Conservation (phyloP, 2,329 filamentous ascomycete species). For the Penicillium sp. region DNA sequence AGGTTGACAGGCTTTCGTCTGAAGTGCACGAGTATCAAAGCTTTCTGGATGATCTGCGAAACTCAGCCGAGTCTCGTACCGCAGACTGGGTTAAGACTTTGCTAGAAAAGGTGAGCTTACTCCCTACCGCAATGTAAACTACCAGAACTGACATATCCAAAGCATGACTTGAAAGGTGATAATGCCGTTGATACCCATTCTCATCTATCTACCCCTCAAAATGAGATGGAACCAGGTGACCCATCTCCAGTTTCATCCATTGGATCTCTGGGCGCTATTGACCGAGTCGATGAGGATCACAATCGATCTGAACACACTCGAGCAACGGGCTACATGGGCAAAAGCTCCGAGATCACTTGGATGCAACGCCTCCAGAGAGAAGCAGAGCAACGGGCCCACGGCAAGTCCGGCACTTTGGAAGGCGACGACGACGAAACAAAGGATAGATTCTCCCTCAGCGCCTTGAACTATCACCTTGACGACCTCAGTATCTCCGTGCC, state of each 20-base stretch:
- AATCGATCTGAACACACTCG: slow-evolving; percentile 35
- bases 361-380: slow-evolving; percentile 41
- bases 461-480: slow-evolving; percentile 41
- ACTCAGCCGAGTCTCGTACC: slow-evolving; percentile 30
- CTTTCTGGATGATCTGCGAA: slow-evolving; percentile 35
- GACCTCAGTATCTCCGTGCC: slow-evolving; percentile 41
- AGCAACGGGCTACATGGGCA: slow-evolving; percentile 43
- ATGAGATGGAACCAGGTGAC: slow-evolving; percentile 28
- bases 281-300: slow-evolving; percentile 43
- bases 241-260: slow-evolving; percentile 33
- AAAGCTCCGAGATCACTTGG: slow-evolving; percentile 46
- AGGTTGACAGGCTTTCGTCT: slow-evolving; percentile 32
- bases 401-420: slow-evolving; percentile 26
- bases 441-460: slow-evolving; percentile 28
- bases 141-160: slow-evolving; percentile 1
- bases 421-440: slow-evolving; percentile 23
- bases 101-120: slow-evolving; percentile 35
- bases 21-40: slow-evolving; percentile 37
- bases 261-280: slow-evolving; percentile 43
- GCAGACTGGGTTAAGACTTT: slow-evolving; percentile 32
- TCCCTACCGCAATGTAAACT: neutral
- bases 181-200: slow-evolving; percentile 20
- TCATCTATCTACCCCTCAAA: slow-evolving; percentile 26
- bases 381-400: slow-evolving; percentile 32
- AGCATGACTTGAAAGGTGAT: slow-evolving; percentile 24